Evolutionary conservation across 768 basidiomycete genomes (phyloP).

Genomic region (Pseudohyphozyma bogoriensis): DNA sequence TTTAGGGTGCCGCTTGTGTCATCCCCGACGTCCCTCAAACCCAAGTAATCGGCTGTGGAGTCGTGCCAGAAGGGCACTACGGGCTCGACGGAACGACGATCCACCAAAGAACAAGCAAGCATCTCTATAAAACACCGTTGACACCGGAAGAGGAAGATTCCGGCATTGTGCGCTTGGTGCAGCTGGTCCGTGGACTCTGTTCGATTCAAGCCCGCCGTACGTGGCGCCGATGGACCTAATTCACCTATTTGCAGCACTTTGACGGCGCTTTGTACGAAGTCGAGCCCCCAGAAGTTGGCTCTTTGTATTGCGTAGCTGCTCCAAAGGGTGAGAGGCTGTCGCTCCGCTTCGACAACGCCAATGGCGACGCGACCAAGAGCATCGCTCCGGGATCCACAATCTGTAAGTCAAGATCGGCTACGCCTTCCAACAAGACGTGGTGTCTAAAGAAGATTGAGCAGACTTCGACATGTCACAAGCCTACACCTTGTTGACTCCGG

Average conservation of each 20-base stretch:
- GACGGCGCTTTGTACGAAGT: neutral
- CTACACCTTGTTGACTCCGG: neutral
- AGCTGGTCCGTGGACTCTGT: neutral
- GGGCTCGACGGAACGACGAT: neutral
- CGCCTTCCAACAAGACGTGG: too few species aligned
- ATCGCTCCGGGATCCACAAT: neutral
- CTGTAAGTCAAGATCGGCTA: too few species aligned
- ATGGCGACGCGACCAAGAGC: neutral
- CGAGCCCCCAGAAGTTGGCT: neutral
- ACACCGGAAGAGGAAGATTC: neutral
- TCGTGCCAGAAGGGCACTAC: neutral
- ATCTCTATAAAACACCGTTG: neutral
- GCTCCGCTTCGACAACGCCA: neutral
- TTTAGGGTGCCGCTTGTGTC: neutral
- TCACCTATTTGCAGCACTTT: neutral
- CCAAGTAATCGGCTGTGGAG: neutral
- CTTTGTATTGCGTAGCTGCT: neutral
- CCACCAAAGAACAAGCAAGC: neutral
- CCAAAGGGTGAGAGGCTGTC: neutral
- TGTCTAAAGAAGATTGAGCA: too few species aligned
- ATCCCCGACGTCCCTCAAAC: neutral
- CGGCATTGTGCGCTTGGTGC: neutral
- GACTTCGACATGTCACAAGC: neutral
- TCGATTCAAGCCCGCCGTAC: too few species aligned
- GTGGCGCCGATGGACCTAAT: too few species aligned